Evolutionary conservation across 768 basidiomycete genomes (phyloP).

Genomic region (Cubamyces lactineus): DNA sequence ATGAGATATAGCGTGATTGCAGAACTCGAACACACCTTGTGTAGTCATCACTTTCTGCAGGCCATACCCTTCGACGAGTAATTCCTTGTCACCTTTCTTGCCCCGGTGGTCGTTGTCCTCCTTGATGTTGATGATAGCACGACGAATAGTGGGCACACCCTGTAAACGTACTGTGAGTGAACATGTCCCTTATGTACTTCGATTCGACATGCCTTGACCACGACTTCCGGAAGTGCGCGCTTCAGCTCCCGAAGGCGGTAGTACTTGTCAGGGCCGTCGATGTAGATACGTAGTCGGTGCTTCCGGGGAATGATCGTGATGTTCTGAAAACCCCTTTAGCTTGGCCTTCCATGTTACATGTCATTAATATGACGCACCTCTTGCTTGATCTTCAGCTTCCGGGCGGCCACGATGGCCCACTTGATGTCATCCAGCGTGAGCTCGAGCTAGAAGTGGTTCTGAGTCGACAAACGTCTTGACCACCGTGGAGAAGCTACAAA

Average conservation of each 20-base stretch:
- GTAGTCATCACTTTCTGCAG: slow-evolving; percentile 96
- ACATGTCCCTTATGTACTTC: background rate
- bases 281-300: slow-evolving; percentile 76
- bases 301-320: slow-evolving; percentile 77
- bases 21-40: slow-evolving; percentile 61
- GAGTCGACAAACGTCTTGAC: background rate
- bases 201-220: slow-evolving; percentile 71
- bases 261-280: slow-evolving; percentile 78
- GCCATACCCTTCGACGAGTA: slow-evolving; percentile 97
- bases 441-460: slow-evolving; percentile 64
- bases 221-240: slow-evolving; percentile 78
- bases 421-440: slow-evolving; percentile 91
- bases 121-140: slow-evolving; percentile 96
- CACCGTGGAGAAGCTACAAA: slow-evolving; percentile 33
- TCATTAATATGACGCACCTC: slow-evolving; percentile 50
- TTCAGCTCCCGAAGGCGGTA: slow-evolving; percentile 87
- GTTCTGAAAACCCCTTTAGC: slow-evolving; percentile 44
- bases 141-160: slow-evolving; percentile 86
- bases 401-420: slow-evolving; percentile 83
- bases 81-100: slow-evolving; percentile 85
- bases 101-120: slow-evolving; percentile 80
- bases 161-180: slow-evolving; percentile 34
- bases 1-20: background rate
- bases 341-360: no score
- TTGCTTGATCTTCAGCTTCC: slow-evolving; percentile 92